Evolutionary conservation across 768 basidiomycete genomes (phyloP).

Genomic region (Xerocomellus chrysenteron): DNA sequence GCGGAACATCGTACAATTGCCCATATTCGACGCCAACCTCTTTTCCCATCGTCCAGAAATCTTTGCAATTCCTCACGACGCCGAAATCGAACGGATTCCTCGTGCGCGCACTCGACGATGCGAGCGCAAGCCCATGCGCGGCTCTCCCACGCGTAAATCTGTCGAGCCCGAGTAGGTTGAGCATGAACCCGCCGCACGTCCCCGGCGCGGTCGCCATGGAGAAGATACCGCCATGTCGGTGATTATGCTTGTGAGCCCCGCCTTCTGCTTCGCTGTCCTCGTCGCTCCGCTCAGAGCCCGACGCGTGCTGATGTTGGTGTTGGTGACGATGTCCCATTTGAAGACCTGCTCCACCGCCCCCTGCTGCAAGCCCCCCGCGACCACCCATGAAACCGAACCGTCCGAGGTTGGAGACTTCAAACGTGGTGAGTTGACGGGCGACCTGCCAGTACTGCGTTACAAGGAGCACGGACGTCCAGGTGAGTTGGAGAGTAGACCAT

Average conservation of each 20-base stretch:
- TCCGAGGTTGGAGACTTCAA: constrained; percentile 93
- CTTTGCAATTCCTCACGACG: constrained; percentile 72
- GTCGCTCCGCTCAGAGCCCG: constrained; percentile 48
- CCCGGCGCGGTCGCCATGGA: constrained; percentile 33
- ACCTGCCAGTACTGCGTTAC: constrained; percentile 90
- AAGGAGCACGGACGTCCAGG: constrained; percentile 89
- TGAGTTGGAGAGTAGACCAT: constrained; percentile 94
- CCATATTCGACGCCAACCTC: constrained; percentile 92
- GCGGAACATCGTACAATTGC: constrained; percentile 82
- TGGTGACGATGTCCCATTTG: constrained; percentile 80
- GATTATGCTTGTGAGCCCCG: constrained; percentile 43
- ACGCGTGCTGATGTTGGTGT: constrained; percentile 21
- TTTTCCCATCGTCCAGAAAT: constrained; percentile 89
- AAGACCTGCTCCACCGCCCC: constrained; percentile 50
- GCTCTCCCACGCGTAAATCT: constrained; percentile 91
- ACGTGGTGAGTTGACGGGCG: constrained; percentile 90
- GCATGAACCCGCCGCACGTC: constrained; percentile 59
- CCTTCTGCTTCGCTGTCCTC: constrained; percentile 37
- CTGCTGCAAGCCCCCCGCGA: constrained; percentile 65
- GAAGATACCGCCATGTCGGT: constrained; percentile 41
- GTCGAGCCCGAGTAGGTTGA: constrained; percentile 92
- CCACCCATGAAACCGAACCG: constrained; percentile 98
- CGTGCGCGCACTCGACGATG: constrained; percentile 52
- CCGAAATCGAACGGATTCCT: constrained; percentile 94
- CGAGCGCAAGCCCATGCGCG: constrained; percentile 78